phyloP scores from a whole-genome alignment of 1,139 yeast species.

The Debaryomyces singareniensis region DNA sequence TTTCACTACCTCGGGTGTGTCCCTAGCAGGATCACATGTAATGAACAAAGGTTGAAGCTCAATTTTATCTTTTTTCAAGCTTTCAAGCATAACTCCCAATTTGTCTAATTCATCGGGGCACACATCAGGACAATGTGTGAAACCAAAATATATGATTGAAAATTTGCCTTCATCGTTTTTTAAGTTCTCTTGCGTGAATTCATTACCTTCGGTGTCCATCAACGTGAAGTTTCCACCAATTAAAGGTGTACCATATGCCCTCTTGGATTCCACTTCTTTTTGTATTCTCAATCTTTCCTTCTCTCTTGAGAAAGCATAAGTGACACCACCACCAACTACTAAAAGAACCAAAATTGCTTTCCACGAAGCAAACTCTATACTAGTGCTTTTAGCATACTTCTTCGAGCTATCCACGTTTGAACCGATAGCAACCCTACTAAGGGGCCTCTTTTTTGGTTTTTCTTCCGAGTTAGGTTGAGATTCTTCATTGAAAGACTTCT shows the following conservation, averaged over 20 bases:
- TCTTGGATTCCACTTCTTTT: constrained; percentile 74
- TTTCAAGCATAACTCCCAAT: constrained; percentile 70
- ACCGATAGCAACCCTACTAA: constrained; percentile 45
- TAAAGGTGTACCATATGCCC: constrained; percentile 86
- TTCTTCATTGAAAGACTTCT: constrained; percentile 5
- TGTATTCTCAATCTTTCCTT: constrained; percentile 69
- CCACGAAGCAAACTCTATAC: constrained; percentile 80
- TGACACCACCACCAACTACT: constrained; percentile 62
- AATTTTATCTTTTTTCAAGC: constrained; percentile 52
- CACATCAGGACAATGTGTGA: constrained; percentile 95
- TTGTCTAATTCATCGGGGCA: constrained; percentile 97
- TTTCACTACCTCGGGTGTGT: constrained; percentile 74
- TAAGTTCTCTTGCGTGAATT: constrained; percentile 71
- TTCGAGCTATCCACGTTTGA: constrained; percentile 20
- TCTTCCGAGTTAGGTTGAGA: constrained; percentile 1
- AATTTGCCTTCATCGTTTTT: constrained; percentile 56
- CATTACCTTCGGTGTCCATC: constrained; percentile 61
- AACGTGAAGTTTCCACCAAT: constrained; percentile 87
- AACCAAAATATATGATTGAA: constrained; percentile 83
- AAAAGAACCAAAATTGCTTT: constrained; percentile 66
- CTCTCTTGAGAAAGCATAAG: constrained; percentile 64
- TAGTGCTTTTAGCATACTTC: constrained; percentile 27
- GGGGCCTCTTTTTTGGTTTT: constrained; percentile 27
- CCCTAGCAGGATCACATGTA: constrained; percentile 96
- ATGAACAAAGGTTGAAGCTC: constrained; percentile 80